These are phyloP conservation scores for Colletotrichum ledebouriae DNA, from an alignment of 2,329 filamentous ascomycete genomes.

Conservation along the genomic window DNA sequence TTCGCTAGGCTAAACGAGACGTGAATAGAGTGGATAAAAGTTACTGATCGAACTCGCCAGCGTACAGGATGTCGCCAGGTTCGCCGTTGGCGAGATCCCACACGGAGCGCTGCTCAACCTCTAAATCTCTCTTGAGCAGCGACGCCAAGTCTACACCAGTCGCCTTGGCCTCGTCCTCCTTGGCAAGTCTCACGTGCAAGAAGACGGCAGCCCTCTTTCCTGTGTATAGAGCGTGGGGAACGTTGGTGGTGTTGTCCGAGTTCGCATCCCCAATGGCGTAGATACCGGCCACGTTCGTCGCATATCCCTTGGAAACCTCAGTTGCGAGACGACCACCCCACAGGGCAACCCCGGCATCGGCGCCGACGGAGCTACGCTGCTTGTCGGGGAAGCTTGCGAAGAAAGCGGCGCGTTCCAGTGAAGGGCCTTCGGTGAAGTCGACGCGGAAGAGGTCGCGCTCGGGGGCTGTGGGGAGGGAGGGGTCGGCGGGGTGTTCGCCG, in stretches of 20 bases:
- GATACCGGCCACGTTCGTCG: slow-evolving; percentile 66
- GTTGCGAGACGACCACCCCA: slow-evolving; percentile 59
- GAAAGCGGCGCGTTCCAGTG: slow-evolving; percentile 63
- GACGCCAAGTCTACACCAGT: slow-evolving; percentile 46
- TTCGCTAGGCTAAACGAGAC: not conserved
- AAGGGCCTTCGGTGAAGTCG: slow-evolving; percentile 61
- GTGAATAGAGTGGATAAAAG: not conserved
- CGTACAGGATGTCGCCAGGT: slow-evolving; percentile 59
- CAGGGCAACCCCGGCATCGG: slow-evolving; percentile 61
- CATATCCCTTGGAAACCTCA: slow-evolving; percentile 56
- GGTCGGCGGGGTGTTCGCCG: slow-evolving; percentile 55
- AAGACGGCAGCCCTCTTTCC: slow-evolving; percentile 71
- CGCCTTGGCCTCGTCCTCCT: slow-evolving; percentile 54
- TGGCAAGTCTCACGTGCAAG: slow-evolving; percentile 63
- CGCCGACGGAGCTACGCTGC: slow-evolving; percentile 63
- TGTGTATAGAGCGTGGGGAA: slow-evolving; percentile 71
- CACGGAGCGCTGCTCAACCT: slow-evolving; percentile 55
- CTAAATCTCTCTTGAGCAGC: slow-evolving; percentile 46
- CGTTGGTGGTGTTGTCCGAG: slow-evolving; percentile 70
- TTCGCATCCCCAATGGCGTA: slow-evolving; percentile 73
- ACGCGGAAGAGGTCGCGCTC: slow-evolving; percentile 70
- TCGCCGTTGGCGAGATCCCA: slow-evolving; percentile 62
- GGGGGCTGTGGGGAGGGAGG: slow-evolving; percentile 57
- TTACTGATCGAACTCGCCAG: slow-evolving; percentile 54
- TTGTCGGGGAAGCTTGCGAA: slow-evolving; percentile 62